A percentile compares a stretch with the other conserved stretches of the same genome.
Conservation (phyloP, 805 yeast species). For the Candida cerambycidarum region DNA sequence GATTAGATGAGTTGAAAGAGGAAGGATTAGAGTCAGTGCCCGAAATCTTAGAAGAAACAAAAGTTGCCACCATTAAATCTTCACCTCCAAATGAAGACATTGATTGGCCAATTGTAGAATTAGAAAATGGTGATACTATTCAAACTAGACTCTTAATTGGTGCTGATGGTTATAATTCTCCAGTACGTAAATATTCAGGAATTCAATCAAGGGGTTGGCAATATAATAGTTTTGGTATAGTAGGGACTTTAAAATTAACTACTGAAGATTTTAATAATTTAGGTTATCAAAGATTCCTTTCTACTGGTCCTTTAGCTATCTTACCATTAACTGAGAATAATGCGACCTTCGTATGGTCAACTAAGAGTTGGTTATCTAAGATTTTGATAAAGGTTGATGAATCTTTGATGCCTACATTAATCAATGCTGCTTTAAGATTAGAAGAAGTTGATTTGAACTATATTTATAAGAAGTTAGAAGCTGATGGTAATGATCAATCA, state of each 20-base stretch:
- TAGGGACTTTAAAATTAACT: slow-evolving; percentile 70
- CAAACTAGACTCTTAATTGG: slow-evolving; percentile 82
- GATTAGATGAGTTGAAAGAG: slow-evolving; percentile 34
- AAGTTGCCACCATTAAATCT: slow-evolving; percentile 55
- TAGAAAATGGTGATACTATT: slow-evolving; percentile 62
- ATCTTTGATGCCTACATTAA: slow-evolving; percentile 62
- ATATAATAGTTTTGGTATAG: slow-evolving; percentile 87
- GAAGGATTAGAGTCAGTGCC: slow-evolving; percentile 15
- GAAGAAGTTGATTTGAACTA: slow-evolving; percentile 74
- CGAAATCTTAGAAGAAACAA: slow-evolving; percentile 61
- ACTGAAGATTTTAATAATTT: slow-evolving; percentile 65
- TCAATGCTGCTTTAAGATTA: slow-evolving; percentile 86
- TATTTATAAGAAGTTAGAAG: slow-evolving; percentile 47
- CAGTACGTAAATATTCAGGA: slow-evolving; percentile 78
- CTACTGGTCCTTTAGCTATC: slow-evolving; percentile 90
- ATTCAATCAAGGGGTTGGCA: slow-evolving; percentile 92
- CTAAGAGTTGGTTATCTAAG: slow-evolving; percentile 71
- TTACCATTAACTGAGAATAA: slow-evolving; percentile 83
- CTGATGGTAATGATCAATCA: slow-evolving; percentile 43
- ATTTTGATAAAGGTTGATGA: slow-evolving; percentile 59
- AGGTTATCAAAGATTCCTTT: slow-evolving; percentile 94
- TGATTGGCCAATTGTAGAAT: slow-evolving; percentile 76
- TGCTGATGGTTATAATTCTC: slow-evolving; percentile 95
- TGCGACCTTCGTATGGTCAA: slow-evolving; percentile 94
- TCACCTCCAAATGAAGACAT: slow-evolving; percentile 22